Evolutionary conservation across 257 asterid species (phyloP).

Genomic region (Dorcoceras hygrometricum): DNA sequence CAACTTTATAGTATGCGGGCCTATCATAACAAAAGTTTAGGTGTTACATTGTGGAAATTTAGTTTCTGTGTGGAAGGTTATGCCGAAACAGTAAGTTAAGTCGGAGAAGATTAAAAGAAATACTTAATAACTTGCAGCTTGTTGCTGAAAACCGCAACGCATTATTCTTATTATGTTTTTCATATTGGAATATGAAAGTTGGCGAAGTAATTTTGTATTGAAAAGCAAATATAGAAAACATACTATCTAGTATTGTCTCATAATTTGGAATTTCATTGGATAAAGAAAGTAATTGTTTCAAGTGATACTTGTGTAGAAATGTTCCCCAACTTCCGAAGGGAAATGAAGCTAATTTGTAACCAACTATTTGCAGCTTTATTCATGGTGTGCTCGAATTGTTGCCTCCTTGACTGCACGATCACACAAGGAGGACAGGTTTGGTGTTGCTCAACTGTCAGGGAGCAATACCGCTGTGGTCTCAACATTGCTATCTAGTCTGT

Average conservation of each 20-base stretch:
- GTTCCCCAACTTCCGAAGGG: neutral
- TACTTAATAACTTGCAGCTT: neutral
- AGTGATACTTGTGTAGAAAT: neutral
- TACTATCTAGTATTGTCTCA: neutral
- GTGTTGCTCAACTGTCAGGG: slow-evolving; percentile 90
- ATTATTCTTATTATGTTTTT: neutral
- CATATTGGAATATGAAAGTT: neutral
- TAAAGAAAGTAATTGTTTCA: neutral
- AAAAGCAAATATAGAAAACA: neutral
- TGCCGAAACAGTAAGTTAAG: neutral
- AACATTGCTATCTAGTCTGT: slow-evolving; percentile 59
- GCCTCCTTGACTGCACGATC: slow-evolving; percentile 80
- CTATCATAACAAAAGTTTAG: neutral
- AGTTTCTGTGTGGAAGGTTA: neutral
- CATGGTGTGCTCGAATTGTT: slow-evolving; percentile 76
- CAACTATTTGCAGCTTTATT: slow-evolving; percentile 58
- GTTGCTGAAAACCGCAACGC: neutral
- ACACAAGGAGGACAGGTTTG: slow-evolving; percentile 83
- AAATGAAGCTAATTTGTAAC: slow-evolving; percentile 1
- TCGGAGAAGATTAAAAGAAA: neutral
- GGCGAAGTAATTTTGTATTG: neutral
- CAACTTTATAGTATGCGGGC: neutral
- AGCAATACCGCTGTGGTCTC: slow-evolving; percentile 78
- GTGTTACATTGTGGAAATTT: neutral
- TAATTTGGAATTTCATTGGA: slow-evolving; percentile 4